These are phyloP conservation scores for Canavalia ensiformis DNA, from an alignment of 306 rosid species.

Conservation along the genomic window DNA sequence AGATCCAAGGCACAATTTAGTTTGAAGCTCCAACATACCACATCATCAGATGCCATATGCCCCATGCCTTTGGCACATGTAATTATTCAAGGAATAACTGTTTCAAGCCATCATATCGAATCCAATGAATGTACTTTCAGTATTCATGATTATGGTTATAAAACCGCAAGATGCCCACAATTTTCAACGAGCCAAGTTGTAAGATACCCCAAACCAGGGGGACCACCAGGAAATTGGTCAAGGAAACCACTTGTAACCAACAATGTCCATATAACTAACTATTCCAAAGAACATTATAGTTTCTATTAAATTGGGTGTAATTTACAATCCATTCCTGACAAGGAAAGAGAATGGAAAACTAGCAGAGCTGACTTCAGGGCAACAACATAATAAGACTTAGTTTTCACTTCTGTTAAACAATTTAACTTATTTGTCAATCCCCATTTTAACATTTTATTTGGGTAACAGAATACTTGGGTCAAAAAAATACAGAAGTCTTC, in stretches of 20 bases:
- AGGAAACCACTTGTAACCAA: neutral
- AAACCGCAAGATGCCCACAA: neutral
- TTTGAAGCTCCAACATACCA: neutral
- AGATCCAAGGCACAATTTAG: neutral
- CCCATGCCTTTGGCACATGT: neutral
- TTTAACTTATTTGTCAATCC: too few relatives aligned
- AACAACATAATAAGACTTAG: too few relatives aligned
- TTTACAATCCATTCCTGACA: too few relatives aligned
- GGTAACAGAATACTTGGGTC: neutral
- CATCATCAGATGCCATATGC: neutral
- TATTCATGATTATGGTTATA: constrained; percentile 1
- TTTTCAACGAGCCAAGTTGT: neutral
- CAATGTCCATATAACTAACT: neutral
- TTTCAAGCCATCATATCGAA: neutral
- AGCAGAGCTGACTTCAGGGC: too few relatives aligned
- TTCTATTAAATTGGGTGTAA: too few relatives aligned
- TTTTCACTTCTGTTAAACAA: too few relatives aligned
- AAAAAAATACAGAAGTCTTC: neutral
- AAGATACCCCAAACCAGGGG: neutral
- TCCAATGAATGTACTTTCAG: neutral
- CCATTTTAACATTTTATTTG: too few relatives aligned
- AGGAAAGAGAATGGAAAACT: too few relatives aligned
- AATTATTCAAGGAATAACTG: constrained; percentile 4
- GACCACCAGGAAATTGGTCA: neutral
- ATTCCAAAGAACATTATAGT: too few relatives aligned